Conservation (phyloP, 306 rosid species). For the Cicer arietinum region DNA sequence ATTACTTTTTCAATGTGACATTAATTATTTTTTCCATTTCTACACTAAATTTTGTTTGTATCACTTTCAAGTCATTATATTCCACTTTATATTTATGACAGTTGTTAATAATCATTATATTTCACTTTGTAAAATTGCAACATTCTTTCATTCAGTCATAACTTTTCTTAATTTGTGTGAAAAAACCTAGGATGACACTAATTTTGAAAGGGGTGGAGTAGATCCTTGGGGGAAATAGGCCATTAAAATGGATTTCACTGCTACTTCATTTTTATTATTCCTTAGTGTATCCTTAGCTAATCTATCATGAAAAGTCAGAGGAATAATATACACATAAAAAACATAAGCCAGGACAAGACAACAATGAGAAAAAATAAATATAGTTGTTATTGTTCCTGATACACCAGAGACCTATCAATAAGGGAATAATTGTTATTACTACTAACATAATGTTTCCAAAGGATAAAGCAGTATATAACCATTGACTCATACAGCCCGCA, state of each 20-base stretch:
- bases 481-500: slow-evolving; percentile 16
- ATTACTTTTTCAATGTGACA: no score
- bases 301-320: slow-evolving; percentile 16
- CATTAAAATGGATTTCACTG: slow-evolving; percentile 9
- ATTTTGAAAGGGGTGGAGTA: neutral
- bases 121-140: no score
- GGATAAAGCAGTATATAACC: slow-evolving; percentile 9
- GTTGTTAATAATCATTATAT: no score
- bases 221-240: slow-evolving; percentile 11
- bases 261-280: neutral
- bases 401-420: slow-evolving; percentile 19
- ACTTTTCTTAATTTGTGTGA: no score
- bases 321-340: neutral
- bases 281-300: neutral
- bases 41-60: no score
- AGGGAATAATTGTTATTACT: slow-evolving; percentile 2
- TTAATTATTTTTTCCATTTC: no score
- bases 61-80: no score
- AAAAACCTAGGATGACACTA: no score
- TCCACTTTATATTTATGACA: no score
- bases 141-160: no score
- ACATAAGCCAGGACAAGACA: neutral
- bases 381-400: neutral
- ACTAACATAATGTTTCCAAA: neutral
- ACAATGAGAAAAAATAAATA: slow-evolving; percentile 35